phyloP scores from a whole-genome alignment of 1,284 basidiomycete genomes.

The Ceratobasidium sp. region DNA sequence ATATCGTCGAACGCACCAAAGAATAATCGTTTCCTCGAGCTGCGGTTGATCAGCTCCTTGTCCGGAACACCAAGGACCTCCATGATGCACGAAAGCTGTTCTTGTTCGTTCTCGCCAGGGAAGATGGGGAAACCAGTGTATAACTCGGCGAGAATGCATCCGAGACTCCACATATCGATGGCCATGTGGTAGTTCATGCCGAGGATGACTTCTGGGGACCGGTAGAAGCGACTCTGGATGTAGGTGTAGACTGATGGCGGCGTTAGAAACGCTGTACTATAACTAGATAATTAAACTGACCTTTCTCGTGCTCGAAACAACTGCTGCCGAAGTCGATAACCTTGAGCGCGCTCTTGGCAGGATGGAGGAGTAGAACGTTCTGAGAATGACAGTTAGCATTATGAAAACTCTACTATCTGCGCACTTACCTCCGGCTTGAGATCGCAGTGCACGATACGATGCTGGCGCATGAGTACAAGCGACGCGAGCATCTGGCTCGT shows the following conservation, averaged over 20 bases:
- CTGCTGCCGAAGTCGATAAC: conserved; percentile 99
- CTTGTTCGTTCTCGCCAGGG: conserved; percentile 99
- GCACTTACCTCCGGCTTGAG: conserved; percentile 90
- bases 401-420: not conserved
- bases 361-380: conserved; percentile 96
- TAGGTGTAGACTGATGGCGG: conserved; percentile 86
- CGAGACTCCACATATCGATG: conserved; percentile 98
- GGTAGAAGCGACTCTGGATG: conserved; percentile 96
- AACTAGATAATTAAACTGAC: conserved; percentile 61
- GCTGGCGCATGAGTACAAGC: conserved; percentile 91
- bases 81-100: conserved; percentile 99
- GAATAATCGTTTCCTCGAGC: conserved; percentile 93
- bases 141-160: conserved; percentile 96
- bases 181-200: conserved; percentile 96
- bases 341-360: conserved; percentile 95
- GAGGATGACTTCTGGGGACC: conserved; percentile 93
- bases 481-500: conserved; percentile 95
- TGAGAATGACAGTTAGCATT: conserved; percentile 52
- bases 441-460: conserved; percentile 99
- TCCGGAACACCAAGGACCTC: conserved; percentile 97
- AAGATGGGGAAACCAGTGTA: conserved; percentile 99
- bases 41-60: conserved; percentile 92
- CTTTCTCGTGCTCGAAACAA: conserved; percentile 98
- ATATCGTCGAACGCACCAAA: conserved; percentile 73
- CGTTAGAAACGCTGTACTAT: not conserved